These are phyloP conservation scores for Golubevia sp. DNA, from an alignment of 1,284 basidiomycete genomes.

Conservation along the genomic window DNA sequence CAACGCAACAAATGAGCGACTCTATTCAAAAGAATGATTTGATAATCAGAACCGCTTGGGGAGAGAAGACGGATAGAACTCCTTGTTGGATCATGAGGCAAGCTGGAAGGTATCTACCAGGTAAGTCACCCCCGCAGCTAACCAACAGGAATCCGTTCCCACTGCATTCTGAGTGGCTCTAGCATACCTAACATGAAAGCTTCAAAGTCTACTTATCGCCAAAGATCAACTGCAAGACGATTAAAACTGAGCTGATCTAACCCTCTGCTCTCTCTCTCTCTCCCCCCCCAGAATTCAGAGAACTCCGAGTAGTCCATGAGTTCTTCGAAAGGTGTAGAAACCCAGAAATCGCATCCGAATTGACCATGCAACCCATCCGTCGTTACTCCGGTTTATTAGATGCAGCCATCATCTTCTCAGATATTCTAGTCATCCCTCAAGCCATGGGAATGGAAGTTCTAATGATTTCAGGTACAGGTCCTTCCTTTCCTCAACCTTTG, in stretches of 20 bases:
- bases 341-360: conserved; percentile 78
- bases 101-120: conserved; percentile 92
- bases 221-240: too few relatives aligned
- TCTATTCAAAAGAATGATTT: background rate
- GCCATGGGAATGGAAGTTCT: conserved; percentile 91
- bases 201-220: too few relatives aligned
- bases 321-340: conserved; percentile 93
- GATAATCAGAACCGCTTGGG: conserved; percentile 62
- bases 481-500: conserved; percentile 82
- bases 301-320: conserved; percentile 78
- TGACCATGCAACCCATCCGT: conserved; percentile 89
- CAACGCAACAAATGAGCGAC: background rate
- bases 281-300: conserved; percentile 74
- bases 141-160: too few relatives aligned
- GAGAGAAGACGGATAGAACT: conserved; percentile 84
- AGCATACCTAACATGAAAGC: too few relatives aligned
- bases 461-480: conserved; percentile 81
- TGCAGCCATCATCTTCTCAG: conserved; percentile 93
- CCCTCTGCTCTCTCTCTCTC: background rate
- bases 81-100: conserved; percentile 99
- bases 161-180: too few relatives aligned
- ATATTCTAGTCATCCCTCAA: conserved; percentile 90
- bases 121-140: too few relatives aligned
- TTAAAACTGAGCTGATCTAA: too few relatives aligned
- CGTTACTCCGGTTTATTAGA: conserved; percentile 82